phyloP scores from a whole-genome alignment of 805 yeast genomes.

The Teunomyces stri region DNA sequence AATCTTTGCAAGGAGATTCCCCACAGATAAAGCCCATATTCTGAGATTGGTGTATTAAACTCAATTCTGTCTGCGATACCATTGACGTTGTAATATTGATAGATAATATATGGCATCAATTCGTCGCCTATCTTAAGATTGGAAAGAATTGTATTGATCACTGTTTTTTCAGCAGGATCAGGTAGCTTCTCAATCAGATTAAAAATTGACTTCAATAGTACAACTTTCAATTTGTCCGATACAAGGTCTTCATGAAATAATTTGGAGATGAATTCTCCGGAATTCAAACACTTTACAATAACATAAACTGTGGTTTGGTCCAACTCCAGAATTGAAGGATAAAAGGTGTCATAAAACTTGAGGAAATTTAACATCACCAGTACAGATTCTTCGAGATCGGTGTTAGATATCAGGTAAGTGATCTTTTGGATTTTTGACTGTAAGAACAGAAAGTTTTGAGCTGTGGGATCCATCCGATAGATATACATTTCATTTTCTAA shows the following conservation, averaged over 20 bases:
- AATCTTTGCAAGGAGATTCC: constrained; percentile 23
- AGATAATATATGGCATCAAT: constrained; percentile 11
- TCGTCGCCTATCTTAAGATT: constrained; percentile 12
- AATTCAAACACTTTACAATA: background rate
- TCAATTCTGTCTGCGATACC: constrained; percentile 10
- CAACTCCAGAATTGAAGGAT: background rate
- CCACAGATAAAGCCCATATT: constrained; percentile 4
- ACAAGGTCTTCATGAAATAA: background rate
- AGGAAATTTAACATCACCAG: background rate
- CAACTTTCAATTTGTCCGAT: constrained; percentile 5
- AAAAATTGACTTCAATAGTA: constrained; percentile 4
- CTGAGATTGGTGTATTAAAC: background rate
- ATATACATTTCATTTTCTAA: constrained; percentile 30
- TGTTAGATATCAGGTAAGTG: constrained; percentile 5
- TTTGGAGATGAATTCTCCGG: background rate
- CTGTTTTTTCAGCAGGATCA: constrained; percentile 14
- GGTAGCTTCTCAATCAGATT: constrained; percentile 15
- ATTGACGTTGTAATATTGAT: constrained; percentile 20
- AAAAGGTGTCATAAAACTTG: background rate
- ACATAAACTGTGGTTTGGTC: background rate
- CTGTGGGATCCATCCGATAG: constrained; percentile 7
- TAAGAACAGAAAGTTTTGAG: constrained; percentile 13
- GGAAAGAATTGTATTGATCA: constrained; percentile 17
- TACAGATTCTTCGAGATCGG: background rate
- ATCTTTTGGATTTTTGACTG: constrained; percentile 33